Evolutionary conservation across 140 eudicot genomes (phyloP), one percentile per base, ranked within the genome.

Genomic region (Stevia rebaudiana): DNA sequence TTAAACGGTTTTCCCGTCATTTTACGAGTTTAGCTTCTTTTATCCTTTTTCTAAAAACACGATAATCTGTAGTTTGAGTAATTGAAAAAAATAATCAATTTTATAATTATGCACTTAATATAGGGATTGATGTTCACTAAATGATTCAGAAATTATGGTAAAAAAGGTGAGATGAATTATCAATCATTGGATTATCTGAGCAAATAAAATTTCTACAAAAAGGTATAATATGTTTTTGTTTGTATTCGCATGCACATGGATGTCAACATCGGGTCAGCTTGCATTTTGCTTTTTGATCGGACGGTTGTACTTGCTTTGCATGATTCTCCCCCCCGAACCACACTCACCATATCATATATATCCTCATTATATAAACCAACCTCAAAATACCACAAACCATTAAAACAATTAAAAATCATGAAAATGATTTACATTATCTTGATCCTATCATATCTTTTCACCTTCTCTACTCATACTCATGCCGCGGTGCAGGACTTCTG

Each of bases 401-500:
- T 71, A 0, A 15, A 37, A 39, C 67, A n/a, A n/a, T n/a, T n/a
- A 46, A 30, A 19, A 13, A 67, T 16, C 40, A 4, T 43, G 30
- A 83, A 78, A 36, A 86, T 81, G 86, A 55, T 71, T 73, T 78
- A 57, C 54, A 75, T 42, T 19, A 19, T 80, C 41, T 63, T 78
- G 0, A 46, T 81, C 44, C 56, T 84, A 40, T 72, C 63, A 50
- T 43, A 76, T 24, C 69, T 86, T 56, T 69, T 79, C 58, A 8
- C 74, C 70, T 41, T 78, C 63, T 47, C 83, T n/a, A n/a, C n/a
- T n/a, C n/a, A n/a, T 30, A 44, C 72, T 18, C 63, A 78, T 51
- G 86, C 87, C 8, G 63, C 86, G 0, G 94, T 80, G n/a, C 82
- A 71, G 46, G 97, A 90, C 84, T 86, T 84, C 46, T 90, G 95